Base-by-base conservation (phyloP, 1,284 basidiomycete genomes). In the Apiotrichum laibachii region DNA sequence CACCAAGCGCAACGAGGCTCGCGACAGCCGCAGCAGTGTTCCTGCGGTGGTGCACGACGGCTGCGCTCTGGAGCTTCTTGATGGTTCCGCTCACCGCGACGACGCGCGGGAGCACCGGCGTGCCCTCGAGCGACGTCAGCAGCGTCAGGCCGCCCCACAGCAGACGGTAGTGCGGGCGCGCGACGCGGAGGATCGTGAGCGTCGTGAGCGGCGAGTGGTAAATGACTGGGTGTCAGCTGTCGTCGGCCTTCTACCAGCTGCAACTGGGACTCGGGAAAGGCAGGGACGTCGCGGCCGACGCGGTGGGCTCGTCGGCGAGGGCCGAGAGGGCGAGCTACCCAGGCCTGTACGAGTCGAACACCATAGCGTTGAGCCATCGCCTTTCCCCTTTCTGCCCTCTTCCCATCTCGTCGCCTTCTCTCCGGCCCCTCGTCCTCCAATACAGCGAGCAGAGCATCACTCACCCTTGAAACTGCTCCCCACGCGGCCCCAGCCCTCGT, bases 401-500 rank as follows among this genome's bases (percentile, higher is more conserved):
- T 31, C 4, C 26, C 4, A 4, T 7, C 26, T 31, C 26, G 7
- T 31, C 4, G 4, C 26, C 26, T 7, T 31, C 3, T 31, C 26
- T 7, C 4, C 26, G 4, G 26, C 26, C 26, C 26, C 26, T 7
- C n/a, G n/a, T n/a, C n/a, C n/a, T n/a, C n/a, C n/a, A n/a, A n/a
- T n/a, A n/a, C n/a, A n/a, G n/a, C n/a, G n/a, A n/a, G n/a, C n/a
- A n/a, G n/a, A n/a, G n/a, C n/a, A n/a, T n/a, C 4, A 31, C 72
- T 55, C 59, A 77, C 75, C 73, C 54, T 67, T 68, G 54, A 77
- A 72, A 37, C 62, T 67, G 53, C 69, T 72, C 10, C 72, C 69
- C 7, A 77, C 58, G n/a, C 75, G 57, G 0, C 70, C 72, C 75
- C 75, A 77, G 0, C 75, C 75, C 61, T 77, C 75, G 61, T 77